phyloP scores from a whole-genome alignment of 2,329 filamentous ascomycete genomes.

The Microdochium paspali region DNA sequence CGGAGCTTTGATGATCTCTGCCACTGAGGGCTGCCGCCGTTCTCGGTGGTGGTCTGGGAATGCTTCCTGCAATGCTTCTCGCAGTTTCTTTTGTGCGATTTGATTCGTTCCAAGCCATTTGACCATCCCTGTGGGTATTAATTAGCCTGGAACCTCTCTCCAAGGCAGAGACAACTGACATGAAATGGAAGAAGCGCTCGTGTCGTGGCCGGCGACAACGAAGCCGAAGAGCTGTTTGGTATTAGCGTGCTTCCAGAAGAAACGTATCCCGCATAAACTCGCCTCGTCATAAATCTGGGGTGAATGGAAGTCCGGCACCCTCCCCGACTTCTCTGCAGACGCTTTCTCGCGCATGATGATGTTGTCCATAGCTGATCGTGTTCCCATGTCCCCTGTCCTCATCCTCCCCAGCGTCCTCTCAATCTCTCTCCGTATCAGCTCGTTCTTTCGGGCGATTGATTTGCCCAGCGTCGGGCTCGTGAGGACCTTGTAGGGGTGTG shows the following conservation, averaged over 20 bases:
- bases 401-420: slow-evolving; percentile 9
- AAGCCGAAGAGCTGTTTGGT: slow-evolving; percentile 12
- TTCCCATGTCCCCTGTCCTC: slow-evolving; percentile 6
- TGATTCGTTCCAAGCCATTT: slow-evolving; percentile 9
- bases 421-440: slow-evolving; percentile 11
- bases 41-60: slow-evolving; percentile 5
- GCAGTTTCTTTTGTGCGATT: slow-evolving; percentile 6
- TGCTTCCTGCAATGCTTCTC: slow-evolving; percentile 5
- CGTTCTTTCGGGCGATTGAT: slow-evolving; percentile 8
- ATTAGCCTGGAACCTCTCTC: not conserved
- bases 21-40: slow-evolving; percentile 5
- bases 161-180: slow-evolving; percentile 2
- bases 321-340: slow-evolving; percentile 17
- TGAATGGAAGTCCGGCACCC: slow-evolving; percentile 18
- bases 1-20: slow-evolving; percentile 6
- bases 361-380: slow-evolving; percentile 17
- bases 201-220: slow-evolving; percentile 17
- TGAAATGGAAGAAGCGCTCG: slow-evolving; percentile 10
- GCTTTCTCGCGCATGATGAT: slow-evolving; percentile 21
- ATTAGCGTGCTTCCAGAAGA: no score
- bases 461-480: slow-evolving; percentile 3
- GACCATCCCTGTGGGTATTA: slow-evolving; percentile 6
- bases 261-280: no score
- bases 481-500: slow-evolving; percentile 5
- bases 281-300: slow-evolving; percentile 20